Conservation (phyloP, 1,139 yeast genomes). For the Yamadazyma friedrichii region DNA sequence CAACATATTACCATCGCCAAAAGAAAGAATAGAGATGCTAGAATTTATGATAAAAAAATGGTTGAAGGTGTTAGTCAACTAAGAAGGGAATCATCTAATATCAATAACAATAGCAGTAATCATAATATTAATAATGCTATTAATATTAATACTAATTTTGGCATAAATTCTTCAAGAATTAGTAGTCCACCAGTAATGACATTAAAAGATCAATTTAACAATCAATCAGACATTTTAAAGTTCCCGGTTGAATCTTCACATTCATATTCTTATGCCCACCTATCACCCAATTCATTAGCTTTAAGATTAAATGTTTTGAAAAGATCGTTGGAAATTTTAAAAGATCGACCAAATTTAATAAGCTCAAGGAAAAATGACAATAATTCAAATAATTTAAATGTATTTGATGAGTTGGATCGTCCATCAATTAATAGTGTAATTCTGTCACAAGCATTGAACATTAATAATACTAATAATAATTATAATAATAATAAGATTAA, state of each 20-base stretch:
- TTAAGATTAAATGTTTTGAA: constrained; percentile 72
- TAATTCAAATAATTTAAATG: not conserved
- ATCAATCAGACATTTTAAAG: constrained; percentile 27
- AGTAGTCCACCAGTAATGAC: constrained; percentile 18
- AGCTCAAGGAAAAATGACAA: constrained; percentile 13
- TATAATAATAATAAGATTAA: not conserved
- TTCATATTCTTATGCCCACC: constrained; percentile 80
- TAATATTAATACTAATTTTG: not conserved
- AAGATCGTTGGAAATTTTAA: constrained; percentile 68
- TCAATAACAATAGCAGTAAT: not conserved
- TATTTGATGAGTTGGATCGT: too few relatives aligned
- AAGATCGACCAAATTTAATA: constrained; percentile 60
- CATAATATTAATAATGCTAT: not conserved
- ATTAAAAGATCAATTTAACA: constrained; percentile 13
- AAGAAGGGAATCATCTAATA: too few relatives aligned
- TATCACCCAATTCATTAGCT: constrained; percentile 78
- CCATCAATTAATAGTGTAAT: not conserved
- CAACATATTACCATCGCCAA: constrained; percentile 12
- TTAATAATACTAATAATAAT: not conserved
- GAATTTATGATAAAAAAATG: constrained; percentile 1
- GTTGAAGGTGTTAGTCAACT: not conserved
- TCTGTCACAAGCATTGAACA: not conserved
- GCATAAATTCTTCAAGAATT: constrained; percentile 4
- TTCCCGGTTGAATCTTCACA: constrained; percentile 82
- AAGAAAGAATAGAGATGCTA: constrained; percentile 8